Conservation (phyloP, 805 yeast species). For the Sugiyamaella boreocaroliniensis region DNA sequence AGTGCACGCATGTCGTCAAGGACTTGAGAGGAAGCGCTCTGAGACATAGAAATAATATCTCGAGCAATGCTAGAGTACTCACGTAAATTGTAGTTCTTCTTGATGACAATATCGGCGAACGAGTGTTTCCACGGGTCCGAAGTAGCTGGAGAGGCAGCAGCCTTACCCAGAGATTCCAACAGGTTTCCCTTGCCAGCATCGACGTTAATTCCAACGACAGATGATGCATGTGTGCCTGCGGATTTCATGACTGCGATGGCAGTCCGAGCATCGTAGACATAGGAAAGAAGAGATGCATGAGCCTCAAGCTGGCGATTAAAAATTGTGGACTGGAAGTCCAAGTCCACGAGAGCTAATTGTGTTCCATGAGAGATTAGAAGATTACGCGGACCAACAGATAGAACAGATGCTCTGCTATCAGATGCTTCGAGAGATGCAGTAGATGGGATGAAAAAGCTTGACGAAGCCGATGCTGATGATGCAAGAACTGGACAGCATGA, state of each 20-base stretch:
- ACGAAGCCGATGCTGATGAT: slow-evolving; percentile 1
- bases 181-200: slow-evolving; percentile 63
- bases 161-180: slow-evolving; percentile 64
- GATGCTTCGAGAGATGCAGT: background rate
- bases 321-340: slow-evolving; percentile 26
- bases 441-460: background rate
- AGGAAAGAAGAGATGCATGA: background rate
- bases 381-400: slow-evolving; percentile 26
- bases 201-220: slow-evolving; percentile 32
- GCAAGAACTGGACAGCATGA: background rate
- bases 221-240: slow-evolving; percentile 15
- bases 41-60: slow-evolving; percentile 24
- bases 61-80: slow-evolving; percentile 11
- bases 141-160: slow-evolving; percentile 30
- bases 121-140: slow-evolving; percentile 17
- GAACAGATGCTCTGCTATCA: slow-evolving; percentile 5
- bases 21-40: slow-evolving; percentile 19
- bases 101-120: slow-evolving; percentile 15
- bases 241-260: slow-evolving; percentile 18
- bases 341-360: slow-evolving; percentile 35
- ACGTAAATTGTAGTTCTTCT: slow-evolving; percentile 8
- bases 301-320: background rate
- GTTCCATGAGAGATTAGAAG: slow-evolving; percentile 22
- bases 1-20: slow-evolving; percentile 24
- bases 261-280: background rate